phyloP scores from a whole-genome alignment of 257 asterid genomes.

The Cordia subcordata region DNA sequence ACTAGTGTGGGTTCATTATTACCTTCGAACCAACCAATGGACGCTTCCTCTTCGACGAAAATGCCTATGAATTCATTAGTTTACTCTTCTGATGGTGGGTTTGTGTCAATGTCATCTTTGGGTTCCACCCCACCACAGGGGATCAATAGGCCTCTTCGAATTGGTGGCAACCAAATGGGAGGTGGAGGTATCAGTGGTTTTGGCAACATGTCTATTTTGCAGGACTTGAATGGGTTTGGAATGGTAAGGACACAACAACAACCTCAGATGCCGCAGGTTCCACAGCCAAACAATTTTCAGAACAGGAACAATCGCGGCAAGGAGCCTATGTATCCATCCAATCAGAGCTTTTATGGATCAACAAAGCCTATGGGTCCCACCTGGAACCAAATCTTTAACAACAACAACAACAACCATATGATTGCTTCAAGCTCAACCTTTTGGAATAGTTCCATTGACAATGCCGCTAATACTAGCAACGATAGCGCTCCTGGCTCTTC shows the following conservation, averaged over 20 bases:
- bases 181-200: no score
- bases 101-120: no score
- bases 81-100: no score
- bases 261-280: slow-evolving; percentile 10
- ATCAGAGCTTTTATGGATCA: slow-evolving; percentile 16
- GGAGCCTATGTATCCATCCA: slow-evolving; percentile 16
- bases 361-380: slow-evolving; percentile 25
- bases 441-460: slow-evolving; percentile 21
- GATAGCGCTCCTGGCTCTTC: slow-evolving; percentile 29
- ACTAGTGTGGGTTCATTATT: no score
- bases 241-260: slow-evolving; percentile 3
- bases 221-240: no score
- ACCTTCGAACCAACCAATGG: no score
- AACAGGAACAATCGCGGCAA: slow-evolving; percentile 5
- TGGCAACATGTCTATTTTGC: no score
- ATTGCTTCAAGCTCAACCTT: neutral
- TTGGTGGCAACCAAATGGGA: no score
- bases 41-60: no score
- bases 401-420: slow-evolving; percentile 17
- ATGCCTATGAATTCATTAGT: no score
- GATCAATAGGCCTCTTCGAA: no score
- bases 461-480: neutral
- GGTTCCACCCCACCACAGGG: no score
- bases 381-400: slow-evolving; percentile 34
- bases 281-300: slow-evolving; percentile 7